Base-by-base conservation (phyloP, 768 basidiomycete species). In the Pleurotus tuber-regium region DNA sequence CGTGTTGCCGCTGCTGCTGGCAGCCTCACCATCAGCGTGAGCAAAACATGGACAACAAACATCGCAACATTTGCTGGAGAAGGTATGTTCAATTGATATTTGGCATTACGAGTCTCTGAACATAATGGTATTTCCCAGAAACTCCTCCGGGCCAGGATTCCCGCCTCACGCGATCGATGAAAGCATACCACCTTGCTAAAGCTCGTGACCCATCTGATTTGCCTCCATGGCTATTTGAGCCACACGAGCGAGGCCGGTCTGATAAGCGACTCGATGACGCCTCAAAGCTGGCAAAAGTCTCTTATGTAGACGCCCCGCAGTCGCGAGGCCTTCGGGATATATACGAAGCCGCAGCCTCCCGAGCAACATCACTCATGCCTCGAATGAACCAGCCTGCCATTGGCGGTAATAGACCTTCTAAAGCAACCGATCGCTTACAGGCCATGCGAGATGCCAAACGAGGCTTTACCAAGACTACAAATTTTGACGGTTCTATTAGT, bases 191-290 rank as follows among this genome's bases (percentile, higher is more conserved):
- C 57, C 72, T 84, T 42, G 75, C 74, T 23, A 82, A 83, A 62
- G 84, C 83, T 18, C 73, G 73, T 21, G 69, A 74, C 30, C 78
- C 76, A 8, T 59, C 73, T 24, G 84, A 86, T 59, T 73, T 87
- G 16, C 84, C 86, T 8, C 66, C 72, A 6, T 87, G 85, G 86
- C 72, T 88, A 14, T 86, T 87, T 52, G 75, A 75, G 38, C 80
- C 77, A 50, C 71, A 66, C 35, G 84, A 86, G 58, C 75, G 80
- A 36, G 71, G 71, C 7, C 61, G 62, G 25, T 54, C 52, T 36
- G 39, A 47, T n/a, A n/a, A n/a, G n/a, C n/a, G n/a, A n/a, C n/a
- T n/a, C n/a, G 50, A 54, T 30, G 54, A 56, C 41, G 52, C 54
- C 44, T 41, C 26, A 53, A 57, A 23, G 43, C 44, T 19, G 18